A percentile compares a stretch with the other conserved stretches of the same genome.
These are phyloP conservation scores for Rhododendron griersonianum DNA, from an alignment of 148 eudicot genomes.

Conservation along the genomic window DNA sequence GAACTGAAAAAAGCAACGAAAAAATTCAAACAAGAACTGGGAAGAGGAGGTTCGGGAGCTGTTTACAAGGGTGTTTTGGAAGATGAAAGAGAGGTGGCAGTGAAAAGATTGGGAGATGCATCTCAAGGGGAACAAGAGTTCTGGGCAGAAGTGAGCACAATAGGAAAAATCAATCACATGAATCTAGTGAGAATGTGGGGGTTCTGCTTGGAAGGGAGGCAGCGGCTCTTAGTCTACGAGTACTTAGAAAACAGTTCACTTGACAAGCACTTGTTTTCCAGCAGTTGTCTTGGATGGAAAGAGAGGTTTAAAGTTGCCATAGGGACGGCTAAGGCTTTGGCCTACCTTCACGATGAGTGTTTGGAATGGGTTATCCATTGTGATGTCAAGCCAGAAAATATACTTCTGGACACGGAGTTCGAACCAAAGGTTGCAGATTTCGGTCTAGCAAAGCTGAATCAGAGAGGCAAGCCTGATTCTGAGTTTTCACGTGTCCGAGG, in stretches of 20 bases:
- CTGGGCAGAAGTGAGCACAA: slow-evolving; percentile 61
- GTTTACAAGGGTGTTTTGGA: slow-evolving; percentile 49
- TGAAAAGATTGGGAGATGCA: slow-evolving; percentile 47
- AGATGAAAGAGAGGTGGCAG: slow-evolving; percentile 49
- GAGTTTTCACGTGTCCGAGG: slow-evolving; percentile 46
- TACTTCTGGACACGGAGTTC: slow-evolving; percentile 43
- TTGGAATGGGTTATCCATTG: slow-evolving; percentile 82
- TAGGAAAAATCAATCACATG: slow-evolving; percentile 64
- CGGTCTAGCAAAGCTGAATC: slow-evolving; percentile 53
- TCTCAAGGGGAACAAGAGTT: slow-evolving; percentile 56
- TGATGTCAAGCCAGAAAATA: slow-evolving; percentile 70
- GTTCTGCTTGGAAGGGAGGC: slow-evolving; percentile 47
- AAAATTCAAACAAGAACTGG: slow-evolving; percentile 41
- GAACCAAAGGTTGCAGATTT: slow-evolving; percentile 66
- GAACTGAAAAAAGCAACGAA: slow-evolving; percentile 47
- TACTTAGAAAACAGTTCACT: slow-evolving; percentile 44
- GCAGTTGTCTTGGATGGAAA: slow-evolving; percentile 41
- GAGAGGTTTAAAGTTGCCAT: slow-evolving; percentile 46
- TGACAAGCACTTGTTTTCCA: slow-evolving; percentile 41
- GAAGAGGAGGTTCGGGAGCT: slow-evolving; percentile 50
- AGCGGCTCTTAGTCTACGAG: slow-evolving; percentile 54
- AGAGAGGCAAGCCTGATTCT: slow-evolving; percentile 40
- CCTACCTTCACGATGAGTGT: slow-evolving; percentile 77
- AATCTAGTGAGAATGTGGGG: slow-evolving; percentile 71
- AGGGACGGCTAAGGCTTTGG: slow-evolving; percentile 65